Evolutionary conservation across 495 filamentous ascomycete species (phyloP).

Genomic region (Polyplosphaeria fusca): DNA sequence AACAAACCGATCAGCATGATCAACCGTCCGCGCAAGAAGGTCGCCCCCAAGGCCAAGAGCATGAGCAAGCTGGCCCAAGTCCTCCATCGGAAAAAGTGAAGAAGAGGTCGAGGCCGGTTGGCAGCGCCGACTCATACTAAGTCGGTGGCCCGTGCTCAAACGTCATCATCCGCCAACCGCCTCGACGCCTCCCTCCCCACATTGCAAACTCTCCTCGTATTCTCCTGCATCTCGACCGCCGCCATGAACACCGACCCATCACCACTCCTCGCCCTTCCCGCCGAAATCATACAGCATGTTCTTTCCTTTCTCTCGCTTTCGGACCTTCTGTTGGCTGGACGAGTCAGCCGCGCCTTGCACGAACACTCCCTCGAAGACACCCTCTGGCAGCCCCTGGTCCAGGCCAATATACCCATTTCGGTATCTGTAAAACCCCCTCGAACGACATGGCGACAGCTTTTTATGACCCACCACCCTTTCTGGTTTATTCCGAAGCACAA

Average conservation of each 20-base stretch:
- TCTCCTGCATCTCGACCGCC: neutral
- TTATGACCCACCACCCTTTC: slow-evolving; percentile 67
- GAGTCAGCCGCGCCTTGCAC: slow-evolving; percentile 34
- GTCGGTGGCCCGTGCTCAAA: too few species aligned
- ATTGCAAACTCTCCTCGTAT: too few species aligned
- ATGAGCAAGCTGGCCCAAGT: too few species aligned
- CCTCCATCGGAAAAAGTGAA: too few species aligned
- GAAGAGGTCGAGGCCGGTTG: too few species aligned
- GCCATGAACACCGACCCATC: neutral
- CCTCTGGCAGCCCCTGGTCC: slow-evolving; percentile 38
- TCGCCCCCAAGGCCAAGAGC: too few species aligned
- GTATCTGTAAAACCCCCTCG: slow-evolving; percentile 17
- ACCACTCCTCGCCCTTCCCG: slow-evolving; percentile 27
- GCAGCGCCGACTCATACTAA: too few species aligned
- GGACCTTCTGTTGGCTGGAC: slow-evolving; percentile 30
- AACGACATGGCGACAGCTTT: slow-evolving; percentile 52
- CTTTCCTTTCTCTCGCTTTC: slow-evolving; percentile 30
- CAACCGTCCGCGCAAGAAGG: too few species aligned
- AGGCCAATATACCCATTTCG: slow-evolving; percentile 24
- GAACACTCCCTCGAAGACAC: slow-evolving; percentile 34
- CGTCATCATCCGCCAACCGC: too few species aligned
- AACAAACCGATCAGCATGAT: too few species aligned
- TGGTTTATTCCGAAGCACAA: slow-evolving; percentile 81
- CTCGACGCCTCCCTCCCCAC: too few species aligned
- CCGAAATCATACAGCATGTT: slow-evolving; percentile 36